These are phyloP conservation scores for Lachnellula hyalina DNA, from an alignment of 2,329 filamentous ascomycete genomes.

Conservation along the genomic window DNA sequence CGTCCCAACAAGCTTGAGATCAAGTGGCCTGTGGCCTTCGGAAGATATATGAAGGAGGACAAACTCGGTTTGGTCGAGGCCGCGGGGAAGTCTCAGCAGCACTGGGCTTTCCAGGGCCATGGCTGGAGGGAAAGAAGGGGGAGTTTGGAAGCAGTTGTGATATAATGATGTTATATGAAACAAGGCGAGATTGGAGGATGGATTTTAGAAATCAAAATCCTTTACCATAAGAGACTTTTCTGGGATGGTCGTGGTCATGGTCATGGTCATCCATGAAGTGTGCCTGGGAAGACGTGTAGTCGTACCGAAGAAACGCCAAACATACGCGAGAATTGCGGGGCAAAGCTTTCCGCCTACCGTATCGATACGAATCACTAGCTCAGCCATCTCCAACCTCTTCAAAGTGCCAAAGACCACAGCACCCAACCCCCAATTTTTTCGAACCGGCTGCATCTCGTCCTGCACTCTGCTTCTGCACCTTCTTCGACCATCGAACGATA, in stretches of 20 bases:
- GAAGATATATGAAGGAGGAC: conserved; percentile 57
- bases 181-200: conserved; percentile 6
- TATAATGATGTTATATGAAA: conserved; percentile 3
- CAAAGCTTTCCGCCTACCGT: background rate
- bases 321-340: background rate
- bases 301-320: background rate
- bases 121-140: conserved; percentile 2
- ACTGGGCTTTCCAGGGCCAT: conserved; percentile 15
- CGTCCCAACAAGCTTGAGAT: conserved; percentile 63
- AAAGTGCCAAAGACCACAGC: background rate
- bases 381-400: background rate
- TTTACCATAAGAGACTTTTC: background rate
- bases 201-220: background rate
- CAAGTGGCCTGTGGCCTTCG: conserved; percentile 46
- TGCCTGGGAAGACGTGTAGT: too few relatives aligned
- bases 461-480: background rate
- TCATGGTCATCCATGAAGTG: background rate
- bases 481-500: background rate
- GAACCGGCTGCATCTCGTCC: background rate
- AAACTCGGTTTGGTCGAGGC: conserved; percentile 48
- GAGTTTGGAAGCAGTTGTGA: background rate
- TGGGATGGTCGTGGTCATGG: background rate
- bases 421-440: background rate
- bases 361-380: background rate
- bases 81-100: conserved; percentile 55